phyloP scores from a whole-genome alignment of 2,329 filamentous ascomycete species.

The Xylaria sp. region DNA sequence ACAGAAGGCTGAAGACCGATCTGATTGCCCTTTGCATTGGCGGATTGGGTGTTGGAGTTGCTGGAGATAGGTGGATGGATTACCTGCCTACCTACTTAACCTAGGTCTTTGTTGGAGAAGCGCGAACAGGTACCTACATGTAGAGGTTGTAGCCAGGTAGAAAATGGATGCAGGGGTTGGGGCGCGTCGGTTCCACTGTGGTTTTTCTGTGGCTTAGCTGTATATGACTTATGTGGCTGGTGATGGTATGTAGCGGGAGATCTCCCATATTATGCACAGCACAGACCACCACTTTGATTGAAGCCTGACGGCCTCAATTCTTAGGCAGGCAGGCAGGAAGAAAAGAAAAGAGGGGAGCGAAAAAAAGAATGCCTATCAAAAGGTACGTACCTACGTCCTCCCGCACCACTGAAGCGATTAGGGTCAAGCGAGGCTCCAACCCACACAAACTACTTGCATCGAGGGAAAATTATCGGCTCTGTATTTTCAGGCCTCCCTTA shows the following conservation, averaged over 20 bases:
- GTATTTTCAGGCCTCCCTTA: conserved; percentile 30
- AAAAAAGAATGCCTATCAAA: too few species aligned
- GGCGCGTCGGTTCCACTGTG: too few species aligned
- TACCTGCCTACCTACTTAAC: too few species aligned
- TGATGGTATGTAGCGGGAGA: too few species aligned
- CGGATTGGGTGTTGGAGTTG: not conserved
- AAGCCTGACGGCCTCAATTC: not conserved
- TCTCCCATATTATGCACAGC: conserved; percentile 6
- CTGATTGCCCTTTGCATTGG: not conserved
- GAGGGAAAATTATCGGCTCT: conserved; percentile 38
- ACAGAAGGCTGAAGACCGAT: not conserved
- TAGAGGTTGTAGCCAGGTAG: not conserved
- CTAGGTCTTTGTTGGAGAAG: too few species aligned
- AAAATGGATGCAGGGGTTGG: too few species aligned
- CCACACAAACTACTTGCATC: conserved; percentile 36
- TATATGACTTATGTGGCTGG: not conserved
- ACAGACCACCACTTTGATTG: conserved; percentile 10
- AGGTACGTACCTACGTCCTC: conserved; percentile 10
- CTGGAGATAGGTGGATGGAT: not conserved
- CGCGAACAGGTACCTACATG: not conserved
- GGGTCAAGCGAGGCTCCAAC: conserved; percentile 36
- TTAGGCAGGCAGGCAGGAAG: not conserved
- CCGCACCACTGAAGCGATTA: conserved; percentile 35
- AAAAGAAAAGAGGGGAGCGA: too few species aligned
- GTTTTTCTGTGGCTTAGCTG: too few species aligned